Conservation (phyloP, 441 rosid genomes). For the Geranium incanum region DNA sequence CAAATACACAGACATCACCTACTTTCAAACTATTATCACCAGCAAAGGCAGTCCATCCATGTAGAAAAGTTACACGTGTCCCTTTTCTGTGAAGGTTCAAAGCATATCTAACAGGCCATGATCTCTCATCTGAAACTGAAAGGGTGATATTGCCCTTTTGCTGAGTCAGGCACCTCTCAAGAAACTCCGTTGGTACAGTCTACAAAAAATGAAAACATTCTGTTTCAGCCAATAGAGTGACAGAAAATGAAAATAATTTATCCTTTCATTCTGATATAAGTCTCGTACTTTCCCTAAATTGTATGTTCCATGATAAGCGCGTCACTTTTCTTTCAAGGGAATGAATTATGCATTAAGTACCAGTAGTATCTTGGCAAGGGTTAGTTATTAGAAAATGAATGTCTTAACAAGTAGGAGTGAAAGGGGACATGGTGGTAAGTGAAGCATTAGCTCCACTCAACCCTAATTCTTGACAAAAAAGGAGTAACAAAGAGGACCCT, state of each 20-base stretch:
- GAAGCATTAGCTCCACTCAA: too few species aligned
- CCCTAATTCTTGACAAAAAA: too few species aligned
- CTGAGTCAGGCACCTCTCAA: not conserved
- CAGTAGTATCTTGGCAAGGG: not conserved
- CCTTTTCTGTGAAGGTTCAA: not conserved
- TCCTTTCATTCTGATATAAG: not conserved
- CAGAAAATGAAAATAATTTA: not conserved
- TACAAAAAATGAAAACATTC: not conserved
- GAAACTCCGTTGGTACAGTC: not conserved
- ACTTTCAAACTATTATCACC: slow-evolving; percentile 10
- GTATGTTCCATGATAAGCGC: too few species aligned
- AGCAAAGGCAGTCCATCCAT: slow-evolving; percentile 16
- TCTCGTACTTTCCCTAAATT: too few species aligned
- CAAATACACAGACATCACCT: slow-evolving; percentile 21
- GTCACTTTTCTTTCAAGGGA: too few species aligned
- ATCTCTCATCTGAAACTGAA: not conserved
- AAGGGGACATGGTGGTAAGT: too few species aligned
- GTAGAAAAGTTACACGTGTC: not conserved
- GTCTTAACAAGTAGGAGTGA: not conserved
- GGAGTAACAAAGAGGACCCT: too few species aligned
- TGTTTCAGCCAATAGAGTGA: not conserved
- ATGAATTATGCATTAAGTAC: too few species aligned
- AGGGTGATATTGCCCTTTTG: not conserved
- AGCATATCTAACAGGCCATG: slow-evolving; percentile 6
- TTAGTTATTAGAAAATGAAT: not conserved